A percentile compares a stretch with the other conserved stretches of the same genome.
phyloP scores from a whole-genome alignment of 768 basidiomycete genomes.

The Suillus spraguei region DNA sequence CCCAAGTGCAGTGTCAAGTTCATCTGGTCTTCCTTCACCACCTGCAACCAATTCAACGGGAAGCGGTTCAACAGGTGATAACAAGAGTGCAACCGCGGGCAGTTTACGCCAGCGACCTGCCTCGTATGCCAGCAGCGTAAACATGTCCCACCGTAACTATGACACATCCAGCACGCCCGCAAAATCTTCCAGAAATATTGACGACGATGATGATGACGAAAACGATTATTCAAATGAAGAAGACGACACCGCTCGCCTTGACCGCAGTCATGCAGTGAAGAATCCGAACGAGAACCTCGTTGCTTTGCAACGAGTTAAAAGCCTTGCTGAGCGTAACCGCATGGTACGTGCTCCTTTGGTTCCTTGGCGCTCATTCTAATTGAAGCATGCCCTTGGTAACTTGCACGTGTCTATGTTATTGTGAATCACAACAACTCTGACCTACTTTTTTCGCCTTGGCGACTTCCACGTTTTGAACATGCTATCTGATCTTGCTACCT shows the following conservation, averaged over 20 bases:
- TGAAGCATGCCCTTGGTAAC: slow-evolving; percentile 26
- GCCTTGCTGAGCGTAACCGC: slow-evolving; percentile 70
- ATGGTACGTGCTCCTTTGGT: slow-evolving; percentile 50
- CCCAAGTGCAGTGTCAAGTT: slow-evolving; percentile 49
- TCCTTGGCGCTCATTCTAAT: slow-evolving; percentile 23
- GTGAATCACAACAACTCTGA: slow-evolving; percentile 14
- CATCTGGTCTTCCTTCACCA: slow-evolving; percentile 78
- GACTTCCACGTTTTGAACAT: slow-evolving; percentile 20
- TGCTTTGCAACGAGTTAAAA: slow-evolving; percentile 70
- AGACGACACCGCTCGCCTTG: slow-evolving; percentile 62
- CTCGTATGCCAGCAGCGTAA: slow-evolving; percentile 30
- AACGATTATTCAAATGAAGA: slow-evolving; percentile 56
- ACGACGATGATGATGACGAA: slow-evolving; percentile 51
- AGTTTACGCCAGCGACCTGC: slow-evolving; percentile 39
- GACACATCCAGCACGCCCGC: slow-evolving; percentile 34
- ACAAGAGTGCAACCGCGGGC: slow-evolving; percentile 43
- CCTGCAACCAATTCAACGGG: slow-evolving; percentile 87
- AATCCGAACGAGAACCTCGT: slow-evolving; percentile 54
- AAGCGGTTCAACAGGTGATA: slow-evolving; percentile 74
- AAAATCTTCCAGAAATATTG: slow-evolving; percentile 32
- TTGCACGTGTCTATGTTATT: slow-evolving; percentile 34
- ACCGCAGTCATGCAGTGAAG: slow-evolving; percentile 37
- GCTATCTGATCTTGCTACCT: slow-evolving; percentile 12
- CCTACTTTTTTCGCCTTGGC: slow-evolving; percentile 9
- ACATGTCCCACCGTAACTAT: slow-evolving; percentile 44